Evolutionary conservation across 2,329 filamentous ascomycete genomes (phyloP).

Genomic region (Penicillium sumatraense): DNA sequence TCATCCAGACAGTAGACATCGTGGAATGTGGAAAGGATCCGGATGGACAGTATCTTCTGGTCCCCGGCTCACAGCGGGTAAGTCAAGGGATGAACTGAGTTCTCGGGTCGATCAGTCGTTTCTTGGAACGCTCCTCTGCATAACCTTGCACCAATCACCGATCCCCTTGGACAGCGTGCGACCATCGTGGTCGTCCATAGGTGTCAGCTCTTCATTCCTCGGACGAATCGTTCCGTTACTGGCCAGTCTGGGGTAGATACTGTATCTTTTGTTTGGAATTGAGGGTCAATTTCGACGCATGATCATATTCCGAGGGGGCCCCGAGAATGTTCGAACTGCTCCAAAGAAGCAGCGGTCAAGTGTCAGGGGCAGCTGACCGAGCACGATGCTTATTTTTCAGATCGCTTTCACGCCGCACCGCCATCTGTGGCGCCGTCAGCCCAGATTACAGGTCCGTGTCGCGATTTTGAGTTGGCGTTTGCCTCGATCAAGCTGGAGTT

Average conservation of each 20-base stretch:
- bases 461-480: neutral
- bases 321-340: neutral
- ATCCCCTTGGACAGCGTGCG: conserved; percentile 10
- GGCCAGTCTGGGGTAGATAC: too few relatives aligned
- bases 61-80: conserved; percentile 1
- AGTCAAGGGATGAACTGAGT: conserved; percentile 16
- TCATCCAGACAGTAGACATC: neutral
- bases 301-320: neutral
- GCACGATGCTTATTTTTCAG: neutral
- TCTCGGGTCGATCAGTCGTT: conserved; percentile 18
- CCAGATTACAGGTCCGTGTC: neutral
- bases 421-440: neutral
- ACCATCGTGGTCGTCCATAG: conserved; percentile 10
- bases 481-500: too few relatives aligned
- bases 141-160: conserved; percentile 18
- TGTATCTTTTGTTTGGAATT: neutral
- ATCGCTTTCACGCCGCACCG: neutral
- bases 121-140: conserved; percentile 8
- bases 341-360: conserved; percentile 1
- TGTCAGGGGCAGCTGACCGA: neutral
- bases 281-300: neutral
- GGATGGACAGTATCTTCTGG: neutral
- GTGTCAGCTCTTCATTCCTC: conserved; percentile 6
- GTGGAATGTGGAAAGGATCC: too few relatives aligned
- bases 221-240: neutral